Conservation (phyloP, 441 rosid species). For the Erodium texanum region DNA sequence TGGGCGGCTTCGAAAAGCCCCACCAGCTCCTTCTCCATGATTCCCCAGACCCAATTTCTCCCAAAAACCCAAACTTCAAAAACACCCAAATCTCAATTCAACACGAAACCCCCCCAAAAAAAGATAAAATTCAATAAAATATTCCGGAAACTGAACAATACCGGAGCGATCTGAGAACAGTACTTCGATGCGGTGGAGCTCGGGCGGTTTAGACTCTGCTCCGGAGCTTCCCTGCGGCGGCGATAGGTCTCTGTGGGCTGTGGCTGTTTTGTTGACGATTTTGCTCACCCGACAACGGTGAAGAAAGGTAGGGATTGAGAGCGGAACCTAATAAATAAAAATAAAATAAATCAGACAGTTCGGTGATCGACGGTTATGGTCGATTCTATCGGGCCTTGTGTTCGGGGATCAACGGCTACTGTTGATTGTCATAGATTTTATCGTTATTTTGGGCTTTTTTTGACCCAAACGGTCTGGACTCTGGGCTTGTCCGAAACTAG, state of each 20-base stretch:
- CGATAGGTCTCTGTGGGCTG: background rate
- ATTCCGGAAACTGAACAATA: background rate
- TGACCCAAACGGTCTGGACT: no score
- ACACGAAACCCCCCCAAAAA: background rate
- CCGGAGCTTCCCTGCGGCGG: background rate
- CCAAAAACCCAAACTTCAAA: background rate
- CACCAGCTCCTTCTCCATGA: constrained; percentile 69
- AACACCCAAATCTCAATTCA: background rate
- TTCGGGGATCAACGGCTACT: background rate
- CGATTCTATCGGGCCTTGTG: background rate
- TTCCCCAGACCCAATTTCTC: background rate
- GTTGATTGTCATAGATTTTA: background rate
- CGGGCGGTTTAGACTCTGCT: background rate
- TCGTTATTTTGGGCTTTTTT: no score
- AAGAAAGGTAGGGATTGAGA: background rate
- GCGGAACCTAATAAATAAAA: no score
- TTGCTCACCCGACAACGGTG: background rate
- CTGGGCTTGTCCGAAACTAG: no score
- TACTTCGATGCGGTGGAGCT: no score
- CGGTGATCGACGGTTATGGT: background rate
- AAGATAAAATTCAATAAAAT: background rate
- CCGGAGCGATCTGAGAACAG: background rate
- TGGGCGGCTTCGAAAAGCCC: constrained; percentile 69
- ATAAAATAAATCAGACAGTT: background rate
- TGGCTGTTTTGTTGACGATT: background rate